phyloP scores from a whole-genome alignment of 352 stramenopile genomes.

The Phytophthora idaei region DNA sequence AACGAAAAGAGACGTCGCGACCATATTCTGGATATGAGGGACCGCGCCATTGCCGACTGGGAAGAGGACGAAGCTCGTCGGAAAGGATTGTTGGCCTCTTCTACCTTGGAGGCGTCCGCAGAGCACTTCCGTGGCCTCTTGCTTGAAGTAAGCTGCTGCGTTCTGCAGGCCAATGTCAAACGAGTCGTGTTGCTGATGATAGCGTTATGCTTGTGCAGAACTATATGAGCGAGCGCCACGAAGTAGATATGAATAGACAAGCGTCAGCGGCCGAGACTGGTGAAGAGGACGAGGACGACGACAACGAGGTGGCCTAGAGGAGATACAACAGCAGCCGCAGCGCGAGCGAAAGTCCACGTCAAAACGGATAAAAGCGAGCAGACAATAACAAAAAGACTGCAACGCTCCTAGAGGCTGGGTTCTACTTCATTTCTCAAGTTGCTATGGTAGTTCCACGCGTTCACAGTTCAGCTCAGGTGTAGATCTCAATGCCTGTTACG shows the following conservation, averaged over 20 bases:
- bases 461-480: slow-evolving; percentile 37
- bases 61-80: slow-evolving; percentile 78
- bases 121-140: slow-evolving; percentile 73
- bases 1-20: slow-evolving; percentile 83
- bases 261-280: slow-evolving; percentile 19
- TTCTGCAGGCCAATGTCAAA: slow-evolving; percentile 4
- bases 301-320: slow-evolving; percentile 38
- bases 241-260: slow-evolving; percentile 69
- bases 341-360: slow-evolving; percentile 3
- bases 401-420: slow-evolving; percentile 5
- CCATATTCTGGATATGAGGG: slow-evolving; percentile 69
- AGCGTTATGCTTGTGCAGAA: slow-evolving; percentile 38
- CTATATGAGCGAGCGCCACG: slow-evolving; percentile 79
- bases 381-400: slow-evolving; percentile 17
- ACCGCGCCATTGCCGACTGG: slow-evolving; percentile 76
- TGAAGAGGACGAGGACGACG: slow-evolving; percentile 46
- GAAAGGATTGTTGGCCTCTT: slow-evolving; percentile 61
- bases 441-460: neutral
- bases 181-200: slow-evolving; percentile 5
- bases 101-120: slow-evolving; percentile 55
- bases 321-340: slow-evolving; percentile 2
- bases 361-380: slow-evolving; percentile 14
- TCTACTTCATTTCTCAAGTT: slow-evolving; percentile 18
- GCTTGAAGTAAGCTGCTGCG: slow-evolving; percentile 52
- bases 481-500: slow-evolving; percentile 82